These are phyloP conservation scores for Colletotrichum tamarilloi DNA, from an alignment of 2,329 filamentous ascomycete genomes.

Conservation along the genomic window DNA sequence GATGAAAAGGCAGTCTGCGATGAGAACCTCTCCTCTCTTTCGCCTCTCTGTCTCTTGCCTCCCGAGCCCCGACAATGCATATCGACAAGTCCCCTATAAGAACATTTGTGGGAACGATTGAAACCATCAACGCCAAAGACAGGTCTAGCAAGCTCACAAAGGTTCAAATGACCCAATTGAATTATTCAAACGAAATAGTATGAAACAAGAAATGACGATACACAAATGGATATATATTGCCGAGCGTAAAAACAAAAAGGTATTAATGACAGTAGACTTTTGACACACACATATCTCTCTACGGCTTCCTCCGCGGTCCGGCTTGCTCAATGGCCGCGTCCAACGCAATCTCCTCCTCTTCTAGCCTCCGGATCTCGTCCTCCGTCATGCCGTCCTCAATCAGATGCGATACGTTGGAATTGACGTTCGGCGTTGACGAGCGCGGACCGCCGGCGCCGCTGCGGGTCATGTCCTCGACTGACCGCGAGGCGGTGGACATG, in stretches of 20 bases:
- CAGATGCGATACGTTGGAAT: constrained; percentile 59
- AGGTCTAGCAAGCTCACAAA: no score
- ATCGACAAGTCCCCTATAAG: no score
- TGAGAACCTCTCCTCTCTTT: no score
- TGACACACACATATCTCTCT: no score
- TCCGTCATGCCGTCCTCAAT: constrained; percentile 71
- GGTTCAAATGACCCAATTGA: no score
- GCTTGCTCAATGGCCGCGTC: constrained; percentile 66
- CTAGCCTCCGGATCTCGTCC: constrained; percentile 64
- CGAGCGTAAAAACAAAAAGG: not conserved
- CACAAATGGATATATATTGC: not conserved
- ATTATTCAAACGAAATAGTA: not conserved
- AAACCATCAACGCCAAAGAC: no score
- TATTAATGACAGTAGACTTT: not conserved
- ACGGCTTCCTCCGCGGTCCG: constrained; percentile 34
- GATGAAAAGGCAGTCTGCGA: no score
- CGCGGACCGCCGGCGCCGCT: constrained; percentile 11
- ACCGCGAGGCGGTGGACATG: constrained; percentile 7
- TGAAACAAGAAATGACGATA: not conserved
- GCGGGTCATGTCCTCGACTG: constrained; percentile 13
- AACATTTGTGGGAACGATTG: no score
- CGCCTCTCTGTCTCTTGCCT: no score
- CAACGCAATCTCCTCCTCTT: constrained; percentile 68
- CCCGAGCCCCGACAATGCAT: no score
- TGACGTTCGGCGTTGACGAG: constrained; percentile 38